These are phyloP conservation scores for Tolypocladium inflatum DNA, from an alignment of 2,329 filamentous ascomycete genomes.

Conservation along the genomic window DNA sequence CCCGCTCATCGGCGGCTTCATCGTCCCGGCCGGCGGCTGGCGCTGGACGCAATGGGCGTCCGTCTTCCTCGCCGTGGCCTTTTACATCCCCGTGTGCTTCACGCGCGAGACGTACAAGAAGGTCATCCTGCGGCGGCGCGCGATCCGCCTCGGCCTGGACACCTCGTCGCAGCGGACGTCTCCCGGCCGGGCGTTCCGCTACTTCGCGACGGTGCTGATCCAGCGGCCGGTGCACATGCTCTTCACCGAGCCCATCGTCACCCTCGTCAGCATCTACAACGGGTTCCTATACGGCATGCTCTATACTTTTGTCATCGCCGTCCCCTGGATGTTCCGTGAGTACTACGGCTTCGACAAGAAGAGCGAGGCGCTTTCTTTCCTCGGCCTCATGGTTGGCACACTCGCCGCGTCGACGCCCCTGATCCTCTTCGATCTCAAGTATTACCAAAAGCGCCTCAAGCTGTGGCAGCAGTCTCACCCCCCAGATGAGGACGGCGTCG, in stretches of 20 bases:
- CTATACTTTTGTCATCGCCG: slow-evolving; percentile 51
- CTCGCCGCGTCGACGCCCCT: slow-evolving; percentile 29
- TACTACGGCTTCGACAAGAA: slow-evolving; percentile 49
- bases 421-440: slow-evolving; percentile 40
- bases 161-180: slow-evolving; percentile 15
- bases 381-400: slow-evolving; percentile 62
- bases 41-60: slow-evolving; percentile 39
- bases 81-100: slow-evolving; percentile 49
- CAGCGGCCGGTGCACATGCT: slow-evolving; percentile 59
- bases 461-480: slow-evolving; percentile 28
- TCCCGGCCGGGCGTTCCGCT: slow-evolving; percentile 12
- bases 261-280: slow-evolving; percentile 56
- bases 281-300: slow-evolving; percentile 50
- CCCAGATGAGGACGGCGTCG: slow-evolving; percentile 26
- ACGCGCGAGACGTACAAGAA: slow-evolving; percentile 55
- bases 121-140: slow-evolving; percentile 39
- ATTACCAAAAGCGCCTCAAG: slow-evolving; percentile 45
- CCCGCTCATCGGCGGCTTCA: slow-evolving; percentile 58
- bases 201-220: slow-evolving; percentile 34
- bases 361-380: slow-evolving; percentile 54
- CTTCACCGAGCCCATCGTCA: slow-evolving; percentile 61
- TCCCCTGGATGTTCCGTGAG: slow-evolving; percentile 57
- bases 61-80: slow-evolving; percentile 30
- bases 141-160: slow-evolving; percentile 23
- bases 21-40: slow-evolving; percentile 56